These are phyloP conservation scores for Psilocybe cubensis DNA, from an alignment of 768 basidiomycete species.

Conservation along the genomic window DNA sequence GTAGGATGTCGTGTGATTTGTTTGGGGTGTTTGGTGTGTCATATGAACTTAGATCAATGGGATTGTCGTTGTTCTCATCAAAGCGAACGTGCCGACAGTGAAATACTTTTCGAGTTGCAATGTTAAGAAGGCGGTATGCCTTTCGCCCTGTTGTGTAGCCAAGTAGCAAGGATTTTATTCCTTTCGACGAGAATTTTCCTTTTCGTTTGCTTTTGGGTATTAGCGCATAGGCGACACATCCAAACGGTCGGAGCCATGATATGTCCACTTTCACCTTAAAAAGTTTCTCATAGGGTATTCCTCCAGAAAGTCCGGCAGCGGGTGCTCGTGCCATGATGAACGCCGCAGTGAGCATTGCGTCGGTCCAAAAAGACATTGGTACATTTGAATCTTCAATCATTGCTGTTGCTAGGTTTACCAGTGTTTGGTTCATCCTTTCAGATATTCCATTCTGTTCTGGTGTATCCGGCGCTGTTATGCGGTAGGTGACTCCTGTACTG, in stretches of 20 bases:
- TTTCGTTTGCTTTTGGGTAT: slow-evolving; percentile 19
- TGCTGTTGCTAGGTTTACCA: slow-evolving; percentile 21
- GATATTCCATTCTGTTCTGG: slow-evolving; percentile 33
- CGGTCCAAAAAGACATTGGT: slow-evolving; percentile 25
- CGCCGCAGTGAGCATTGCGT: slow-evolving; percentile 22
- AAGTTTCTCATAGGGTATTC: slow-evolving; percentile 21
- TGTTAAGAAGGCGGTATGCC: slow-evolving; percentile 12
- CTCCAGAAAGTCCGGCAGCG: slow-evolving; percentile 17
- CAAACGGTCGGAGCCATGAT: slow-evolving; percentile 17
- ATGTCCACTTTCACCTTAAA: slow-evolving; percentile 14
- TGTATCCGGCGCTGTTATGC: slow-evolving; percentile 12
- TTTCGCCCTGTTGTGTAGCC: slow-evolving; percentile 19
- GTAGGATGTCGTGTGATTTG: slow-evolving; percentile 2
- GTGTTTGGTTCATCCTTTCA: slow-evolving; percentile 30
- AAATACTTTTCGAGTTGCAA: slow-evolving; percentile 1
- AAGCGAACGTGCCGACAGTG: slow-evolving; percentile 11
- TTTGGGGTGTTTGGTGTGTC: not conserved
- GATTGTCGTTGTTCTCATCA: slow-evolving; percentile 7
- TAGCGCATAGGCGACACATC: slow-evolving; percentile 17
- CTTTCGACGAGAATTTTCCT: slow-evolving; percentile 21
- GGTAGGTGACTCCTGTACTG: slow-evolving; percentile 4
- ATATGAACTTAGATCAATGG: not conserved
- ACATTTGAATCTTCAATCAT: slow-evolving; percentile 26
- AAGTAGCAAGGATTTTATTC: slow-evolving; percentile 11
- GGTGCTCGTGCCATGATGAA: slow-evolving; percentile 24